These are phyloP conservation scores for Hypoxylon trugodes DNA, from an alignment of 495 filamentous ascomycete species.

Conservation along the genomic window DNA sequence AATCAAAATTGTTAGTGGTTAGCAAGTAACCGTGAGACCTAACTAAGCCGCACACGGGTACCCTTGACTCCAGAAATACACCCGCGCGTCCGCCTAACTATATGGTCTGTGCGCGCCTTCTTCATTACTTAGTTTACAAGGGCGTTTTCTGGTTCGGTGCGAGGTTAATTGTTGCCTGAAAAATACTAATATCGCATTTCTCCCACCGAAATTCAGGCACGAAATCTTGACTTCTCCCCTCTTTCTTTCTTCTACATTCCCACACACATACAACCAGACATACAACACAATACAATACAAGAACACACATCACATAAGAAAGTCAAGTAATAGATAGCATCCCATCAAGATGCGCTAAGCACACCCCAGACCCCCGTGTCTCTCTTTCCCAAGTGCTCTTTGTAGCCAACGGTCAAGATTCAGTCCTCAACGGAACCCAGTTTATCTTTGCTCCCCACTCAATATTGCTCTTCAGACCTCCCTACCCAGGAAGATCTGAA, in stretches of 20 bases:
- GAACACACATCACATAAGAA: conserved; percentile 34
- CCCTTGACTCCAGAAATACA: conserved; percentile 30
- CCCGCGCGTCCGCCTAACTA: conserved; percentile 25
- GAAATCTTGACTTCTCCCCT: conserved; percentile 16
- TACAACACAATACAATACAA: conserved; percentile 15
- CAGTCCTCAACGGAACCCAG: conserved; percentile 47
- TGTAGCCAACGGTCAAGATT: conserved; percentile 55
- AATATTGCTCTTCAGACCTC: conserved; percentile 55
- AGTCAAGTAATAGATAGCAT: conserved; percentile 24
- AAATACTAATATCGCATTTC: conserved; percentile 43
- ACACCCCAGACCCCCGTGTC: conserved; percentile 38
- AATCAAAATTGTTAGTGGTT: conserved; percentile 45
- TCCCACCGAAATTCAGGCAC: conserved; percentile 40
- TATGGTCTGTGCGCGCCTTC: conserved; percentile 5
- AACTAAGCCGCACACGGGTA: conserved; percentile 20
- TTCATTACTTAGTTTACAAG: not conserved
- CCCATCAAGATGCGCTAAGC: conserved; percentile 51
- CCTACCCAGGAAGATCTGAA: conserved; percentile 65
- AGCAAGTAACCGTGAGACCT: conserved; percentile 32
- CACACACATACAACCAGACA: conserved; percentile 2
- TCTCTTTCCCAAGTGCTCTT: conserved; percentile 27
- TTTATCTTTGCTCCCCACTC: conserved; percentile 56
- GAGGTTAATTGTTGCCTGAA: conserved; percentile 44
- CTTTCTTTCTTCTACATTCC: conserved; percentile 17
- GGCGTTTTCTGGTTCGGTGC: not conserved